Evolutionary conservation across 2,329 filamentous ascomycete species (phyloP).

Genomic region (Alternaria hordeiaustralica): DNA sequence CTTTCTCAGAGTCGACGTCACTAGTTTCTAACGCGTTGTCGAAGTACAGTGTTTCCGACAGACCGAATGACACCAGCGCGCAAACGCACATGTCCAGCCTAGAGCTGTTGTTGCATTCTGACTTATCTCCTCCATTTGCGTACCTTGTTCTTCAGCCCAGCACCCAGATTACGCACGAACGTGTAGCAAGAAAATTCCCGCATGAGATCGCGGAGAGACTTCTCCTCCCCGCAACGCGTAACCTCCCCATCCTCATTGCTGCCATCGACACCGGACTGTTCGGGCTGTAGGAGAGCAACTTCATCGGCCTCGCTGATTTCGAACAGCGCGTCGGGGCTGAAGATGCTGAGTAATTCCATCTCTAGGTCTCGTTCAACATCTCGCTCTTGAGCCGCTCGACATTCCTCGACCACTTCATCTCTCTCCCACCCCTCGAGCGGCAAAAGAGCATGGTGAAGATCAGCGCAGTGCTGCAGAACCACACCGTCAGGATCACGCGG

Average conservation of each 20-base stretch:
- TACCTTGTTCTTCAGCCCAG: background rate
- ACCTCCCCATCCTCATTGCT: background rate
- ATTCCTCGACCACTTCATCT: background rate
- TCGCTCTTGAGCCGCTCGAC: background rate
- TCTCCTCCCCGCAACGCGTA: background rate
- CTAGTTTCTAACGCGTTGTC: background rate
- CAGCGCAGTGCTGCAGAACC: background rate
- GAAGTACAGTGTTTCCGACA: background rate
- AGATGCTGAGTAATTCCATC: background rate
- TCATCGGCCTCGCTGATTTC: background rate
- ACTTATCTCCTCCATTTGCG: background rate
- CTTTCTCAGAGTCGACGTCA: background rate
- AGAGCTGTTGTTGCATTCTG: background rate
- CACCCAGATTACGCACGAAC: background rate
- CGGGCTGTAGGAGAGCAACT: background rate
- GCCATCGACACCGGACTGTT: background rate
- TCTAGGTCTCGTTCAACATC: background rate
- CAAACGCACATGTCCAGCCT: background rate
- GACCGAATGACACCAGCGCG: background rate
- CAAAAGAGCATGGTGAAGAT: background rate
- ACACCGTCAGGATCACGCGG: background rate
- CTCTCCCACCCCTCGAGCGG: background rate
- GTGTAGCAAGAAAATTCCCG: background rate
- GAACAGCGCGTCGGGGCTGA: background rate
- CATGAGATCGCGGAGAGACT: background rate